Evolutionary conservation across 768 basidiomycete species (phyloP).

Genomic region (Suillus hirtellus): DNA sequence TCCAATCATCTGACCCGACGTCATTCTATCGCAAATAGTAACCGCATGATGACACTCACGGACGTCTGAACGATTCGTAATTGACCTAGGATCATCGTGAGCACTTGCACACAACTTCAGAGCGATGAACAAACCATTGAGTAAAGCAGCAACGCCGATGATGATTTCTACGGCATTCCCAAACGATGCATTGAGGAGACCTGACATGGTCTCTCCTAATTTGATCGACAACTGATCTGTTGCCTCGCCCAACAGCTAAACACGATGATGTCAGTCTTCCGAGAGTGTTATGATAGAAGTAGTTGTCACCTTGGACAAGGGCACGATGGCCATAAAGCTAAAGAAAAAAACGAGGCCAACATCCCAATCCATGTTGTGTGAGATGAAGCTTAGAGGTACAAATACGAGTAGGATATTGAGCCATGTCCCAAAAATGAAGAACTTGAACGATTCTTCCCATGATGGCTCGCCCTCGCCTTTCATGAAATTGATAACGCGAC

Average conservation of each 20-base stretch:
- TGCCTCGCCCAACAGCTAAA: background rate
- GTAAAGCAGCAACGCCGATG: too few relatives aligned
- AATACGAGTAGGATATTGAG: conserved; percentile 78
- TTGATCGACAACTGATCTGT: background rate
- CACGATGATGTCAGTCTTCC: background rate
- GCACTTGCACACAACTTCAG: too few relatives aligned
- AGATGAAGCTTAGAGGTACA: conserved; percentile 68
- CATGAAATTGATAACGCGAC: conserved; percentile 35
- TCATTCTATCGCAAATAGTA: background rate
- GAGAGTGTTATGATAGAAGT: background rate
- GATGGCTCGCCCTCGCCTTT: conserved; percentile 65
- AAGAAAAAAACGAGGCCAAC: conserved; percentile 72
- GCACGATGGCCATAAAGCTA: conserved; percentile 82
- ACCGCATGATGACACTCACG: background rate
- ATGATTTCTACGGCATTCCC: too few relatives aligned
- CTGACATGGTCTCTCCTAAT: background rate
- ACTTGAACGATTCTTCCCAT: conserved; percentile 56
- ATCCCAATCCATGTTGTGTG: conserved; percentile 74
- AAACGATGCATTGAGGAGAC: too few relatives aligned
- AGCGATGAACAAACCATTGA: too few relatives aligned
- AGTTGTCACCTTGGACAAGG: conserved; percentile 46
- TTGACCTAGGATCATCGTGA: too few relatives aligned
- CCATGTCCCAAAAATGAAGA: conserved; percentile 65
- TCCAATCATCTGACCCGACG: background rate
- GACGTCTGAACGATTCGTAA: background rate